Percentiles rank a stretch among this genome's conserved stretches.
phyloP scores from a whole-genome alignment of 2,329 filamentous ascomycete species.

The Zasmidium angulare region DNA sequence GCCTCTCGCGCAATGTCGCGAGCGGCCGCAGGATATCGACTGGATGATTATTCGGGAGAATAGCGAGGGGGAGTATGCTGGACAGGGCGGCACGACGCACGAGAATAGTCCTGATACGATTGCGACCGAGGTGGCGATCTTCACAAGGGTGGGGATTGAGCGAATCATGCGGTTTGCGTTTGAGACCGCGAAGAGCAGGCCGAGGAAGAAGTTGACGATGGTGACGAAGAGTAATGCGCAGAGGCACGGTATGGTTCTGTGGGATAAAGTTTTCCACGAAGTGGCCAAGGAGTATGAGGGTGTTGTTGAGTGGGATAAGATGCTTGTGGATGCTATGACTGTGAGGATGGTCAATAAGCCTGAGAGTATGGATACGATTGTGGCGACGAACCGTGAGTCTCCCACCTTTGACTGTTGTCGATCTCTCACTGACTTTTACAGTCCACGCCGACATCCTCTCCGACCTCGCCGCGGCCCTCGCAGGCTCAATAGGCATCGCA shows the following conservation, averaged over 20 bases:
- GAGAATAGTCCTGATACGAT: conserved; percentile 41
- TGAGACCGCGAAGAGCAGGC: conserved; percentile 44
- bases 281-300: conserved; percentile 48
- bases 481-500: conserved; percentile 70
- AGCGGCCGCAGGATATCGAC: conserved; percentile 40
- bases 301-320: conserved; percentile 47
- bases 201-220: conserved; percentile 50
- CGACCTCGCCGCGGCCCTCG: conserved; percentile 68
- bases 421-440: conserved; percentile 14
- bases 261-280: conserved; percentile 49
- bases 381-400: conserved; percentile 52
- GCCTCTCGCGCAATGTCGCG: conserved; percentile 39
- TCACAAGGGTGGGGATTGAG: conserved; percentile 47
- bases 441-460: conserved; percentile 52
- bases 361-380: conserved; percentile 47
- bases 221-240: conserved; percentile 53
- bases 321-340: conserved; percentile 53
- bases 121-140: conserved; percentile 50
- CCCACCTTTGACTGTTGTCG: neutral
- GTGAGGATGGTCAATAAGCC: conserved; percentile 50
- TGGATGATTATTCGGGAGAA: conserved; percentile 52
- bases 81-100: conserved; percentile 46
- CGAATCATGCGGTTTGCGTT: conserved; percentile 52
- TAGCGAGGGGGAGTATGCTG: conserved; percentile 50
- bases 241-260: conserved; percentile 50